Evolutionary conservation across 257 asterid genomes (phyloP), one percentile per base, ranked within the genome.

Genomic region (Cordia subcordata): DNA sequence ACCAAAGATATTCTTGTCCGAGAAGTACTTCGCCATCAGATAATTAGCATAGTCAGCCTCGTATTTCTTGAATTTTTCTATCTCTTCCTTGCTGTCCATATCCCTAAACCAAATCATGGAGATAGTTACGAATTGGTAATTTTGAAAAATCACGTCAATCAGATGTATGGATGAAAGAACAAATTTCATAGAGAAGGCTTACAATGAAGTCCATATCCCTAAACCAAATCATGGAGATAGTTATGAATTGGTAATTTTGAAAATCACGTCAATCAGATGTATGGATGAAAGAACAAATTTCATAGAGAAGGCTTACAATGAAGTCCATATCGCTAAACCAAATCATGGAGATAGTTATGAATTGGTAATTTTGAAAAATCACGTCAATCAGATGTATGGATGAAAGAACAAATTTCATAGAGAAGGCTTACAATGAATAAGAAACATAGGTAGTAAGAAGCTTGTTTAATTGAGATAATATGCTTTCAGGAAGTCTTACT

Each of bases 1-100:
- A 11, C 57, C 57, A 53, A 20, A 53, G 17, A 53, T 53, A 53
- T 53, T 23, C 57, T 22, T 52, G n/a, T 21, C 38, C 2, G 39
- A 53, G 18, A 53, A 53, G 57, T 22, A 53, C 13, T 53, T 23
- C n/a, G 38, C 14, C 57, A 53, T 53, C 18, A 53, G 38, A 5
- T 21, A 20, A 14, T 19, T 8, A 20, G 33, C 23, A 20, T 20
- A 23, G 57, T 53, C 57, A 53, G 57, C 57, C 20, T 52, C 57
- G 16, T 52, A 53, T 11, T 12, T 13, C 57, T 53, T 53, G 38
- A 53, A 53, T 11, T 53, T 53, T 23, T 53, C 57, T 5, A 53
- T 53, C 18, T 53, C 57, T 21, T 53, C 38, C 14, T 22, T 33
- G 13, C 10, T 42, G 15, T 22, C 57, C 38, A 53, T 20, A 9